Evolutionary conservation across 2,329 filamentous ascomycete genomes (phyloP), one percentile per base, ranked within the genome.

Genomic region (Aspergillus pseudoviridinutans): DNA sequence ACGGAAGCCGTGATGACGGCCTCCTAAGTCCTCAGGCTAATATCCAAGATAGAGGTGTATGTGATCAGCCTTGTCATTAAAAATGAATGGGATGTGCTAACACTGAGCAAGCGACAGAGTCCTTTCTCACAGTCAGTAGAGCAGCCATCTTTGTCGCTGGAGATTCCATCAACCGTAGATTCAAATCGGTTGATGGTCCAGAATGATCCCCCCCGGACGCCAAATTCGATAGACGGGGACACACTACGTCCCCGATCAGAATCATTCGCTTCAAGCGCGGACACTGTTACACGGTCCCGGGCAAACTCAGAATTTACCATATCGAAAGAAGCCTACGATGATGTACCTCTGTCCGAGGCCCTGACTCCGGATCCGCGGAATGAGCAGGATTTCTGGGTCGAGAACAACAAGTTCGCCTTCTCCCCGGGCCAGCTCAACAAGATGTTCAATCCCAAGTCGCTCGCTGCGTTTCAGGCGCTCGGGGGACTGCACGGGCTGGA

Each of bases 361-460:
- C 76, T 96, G 60, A 85, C 81, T 51, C 89, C 91, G 0, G 91
- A 95, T 69, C 82, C 85, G 41, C 89, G 90, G 6, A 89, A 87
- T 53, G 89, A 92, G 70, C 80, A 77, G 20, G 90, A 93, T 61
- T 96, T 95, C 66, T 66, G 84, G 14, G 86, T 93, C 10, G 82
- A 87, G 5, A 80, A 91, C 71, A 96, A 94, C 71, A 88, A 88
- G 0, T 96, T 96, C 68, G 92, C 91, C 17, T 96, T 91, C 70
- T 85, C 87, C 1, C 74, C 74, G 0, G 92, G 92, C 14, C 87
- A 95, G 68, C 80, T 97, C 61, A 88, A 87, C 66, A 96, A 96
- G 74, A 83, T 96, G 77, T 85, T 93, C 60, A 94, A 95, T 70
- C 92, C 92, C 3, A 96, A 96, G 78, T 95, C 86, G 60, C 76